Base-by-base conservation (phyloP, 768 basidiomycete species). In the Lactarius indigo region DNA sequence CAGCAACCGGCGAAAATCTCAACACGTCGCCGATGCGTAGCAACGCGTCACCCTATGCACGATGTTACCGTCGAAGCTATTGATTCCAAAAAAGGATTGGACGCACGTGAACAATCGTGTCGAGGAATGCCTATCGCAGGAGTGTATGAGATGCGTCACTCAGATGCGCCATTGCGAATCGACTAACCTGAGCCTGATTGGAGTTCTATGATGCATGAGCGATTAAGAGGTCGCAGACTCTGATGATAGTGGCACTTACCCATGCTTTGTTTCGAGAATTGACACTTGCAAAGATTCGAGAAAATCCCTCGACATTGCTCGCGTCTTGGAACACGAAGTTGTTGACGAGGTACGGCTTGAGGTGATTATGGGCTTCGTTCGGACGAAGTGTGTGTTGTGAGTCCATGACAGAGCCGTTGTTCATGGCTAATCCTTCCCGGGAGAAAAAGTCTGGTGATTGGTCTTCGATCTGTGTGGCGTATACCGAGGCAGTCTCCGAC, bases 11-110 rank as follows among this genome's bases (percentile, higher is more conserved):
- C 3, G 57, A n/a, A 41, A 65, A 76, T 8, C 69, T 54, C 26
- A 79, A 54, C 56, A 78, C 74, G 26, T 77, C 75, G 20, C 73
- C 72, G 7, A 79, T 69, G 5, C 76, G 70, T 6, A 72, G 23
- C n/a, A 78, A 65, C 0, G 71, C 75, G 39, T 76, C 71, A 10
- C 72, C 69, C 74, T 75, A 56, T 35, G 42, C 12, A 66, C 23
- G 12, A 15, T 52, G 39, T 63, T 35, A 66, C 5, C 20, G 1
- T 17, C 18, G 7, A 26, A 57, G 13, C 9, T 18, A 7, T 26
- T 35, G 17, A 52, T 28, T 9, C 17, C 23, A 5, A 5, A 26
- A 69, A 42, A 58, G 58, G 18, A 33, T 60, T 5, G 7, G 26
- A 69, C 71, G 18, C 64, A 74, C 74, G 17, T 60, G 67, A 37